These are phyloP conservation scores for Astragalus membranaceus DNA, from an alignment of 306 rosid species.

Conservation along the genomic window DNA sequence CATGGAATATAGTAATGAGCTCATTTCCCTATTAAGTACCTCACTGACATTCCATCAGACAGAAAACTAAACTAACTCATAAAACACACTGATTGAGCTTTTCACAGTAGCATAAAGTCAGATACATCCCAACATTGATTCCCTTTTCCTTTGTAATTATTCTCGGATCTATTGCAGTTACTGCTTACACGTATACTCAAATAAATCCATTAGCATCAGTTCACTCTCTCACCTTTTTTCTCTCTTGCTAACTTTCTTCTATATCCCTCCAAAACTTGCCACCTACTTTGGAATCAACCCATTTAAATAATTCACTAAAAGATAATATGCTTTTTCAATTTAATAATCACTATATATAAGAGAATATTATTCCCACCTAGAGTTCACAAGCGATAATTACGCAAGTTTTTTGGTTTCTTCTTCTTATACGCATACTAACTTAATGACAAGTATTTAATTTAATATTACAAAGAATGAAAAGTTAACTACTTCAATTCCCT, in stretches of 20 bases:
- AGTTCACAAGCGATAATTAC: constrained; percentile 43
- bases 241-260: constrained; percentile 9
- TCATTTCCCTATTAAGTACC: constrained; percentile 51
- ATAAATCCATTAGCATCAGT: constrained; percentile 19
- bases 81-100: constrained; percentile 42
- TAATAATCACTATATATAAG: constrained; percentile 12
- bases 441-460: constrained; percentile 11
- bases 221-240: not conserved
- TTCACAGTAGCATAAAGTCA: constrained; percentile 65
- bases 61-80: constrained; percentile 38
- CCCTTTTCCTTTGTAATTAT: constrained; percentile 77
- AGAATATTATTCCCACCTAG: constrained; percentile 50
- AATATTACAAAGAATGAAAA: constrained; percentile 6
- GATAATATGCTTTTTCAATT: constrained; percentile 22
- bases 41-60: constrained; percentile 72
- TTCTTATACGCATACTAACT: not conserved
- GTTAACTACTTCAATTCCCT: constrained; percentile 20
- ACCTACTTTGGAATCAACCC: constrained; percentile 87
- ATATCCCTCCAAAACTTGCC: constrained; percentile 76
- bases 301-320: constrained; percentile 33
- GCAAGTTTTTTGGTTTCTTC: constrained; percentile 22
- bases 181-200: constrained; percentile 31
- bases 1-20: constrained; percentile 58
- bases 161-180: constrained; percentile 46
- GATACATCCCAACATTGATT: constrained; percentile 91